Percentiles rank a stretch among this genome's conserved stretches.
phyloP scores from a whole-genome alignment of 2,329 filamentous ascomycete species.

The Epichloe baconii region DNA sequence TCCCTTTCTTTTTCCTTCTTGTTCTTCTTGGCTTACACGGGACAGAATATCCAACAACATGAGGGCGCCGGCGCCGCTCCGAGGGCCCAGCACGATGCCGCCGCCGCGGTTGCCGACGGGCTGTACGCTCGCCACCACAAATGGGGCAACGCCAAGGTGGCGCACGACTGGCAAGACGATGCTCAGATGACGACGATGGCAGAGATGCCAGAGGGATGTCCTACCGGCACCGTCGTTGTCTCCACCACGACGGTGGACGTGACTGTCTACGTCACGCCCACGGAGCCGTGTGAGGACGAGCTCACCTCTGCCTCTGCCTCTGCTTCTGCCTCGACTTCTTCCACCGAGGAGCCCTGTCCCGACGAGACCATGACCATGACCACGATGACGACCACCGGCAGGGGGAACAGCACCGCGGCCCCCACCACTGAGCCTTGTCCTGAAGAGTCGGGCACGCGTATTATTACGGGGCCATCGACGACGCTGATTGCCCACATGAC shows the following conservation, averaged over 20 bases:
- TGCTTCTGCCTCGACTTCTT: neutral
- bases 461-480: neutral
- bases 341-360: neutral
- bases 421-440: neutral
- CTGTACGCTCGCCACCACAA: neutral
- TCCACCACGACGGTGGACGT: conserved; percentile 21
- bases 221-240: conserved; percentile 13
- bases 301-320: too few relatives aligned
- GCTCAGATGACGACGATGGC: neutral
- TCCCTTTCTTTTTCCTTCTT: too few relatives aligned
- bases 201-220: conserved; percentile 10
- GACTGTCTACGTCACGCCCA: conserved; percentile 18
- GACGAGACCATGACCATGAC: neutral
- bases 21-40: neutral
- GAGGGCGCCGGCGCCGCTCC: neutral
- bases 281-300: neutral
- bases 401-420: neutral
- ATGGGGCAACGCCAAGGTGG: neutral
- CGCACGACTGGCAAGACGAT: neutral
- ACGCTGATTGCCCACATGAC: neutral
- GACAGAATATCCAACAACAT: neutral
- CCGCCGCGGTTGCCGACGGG: neutral
- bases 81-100: too few relatives aligned
- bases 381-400: neutral
- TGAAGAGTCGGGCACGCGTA: neutral